Evolutionary conservation across 768 basidiomycete genomes (phyloP).

Genomic region (Erythrobasidium yunnanense): DNA sequence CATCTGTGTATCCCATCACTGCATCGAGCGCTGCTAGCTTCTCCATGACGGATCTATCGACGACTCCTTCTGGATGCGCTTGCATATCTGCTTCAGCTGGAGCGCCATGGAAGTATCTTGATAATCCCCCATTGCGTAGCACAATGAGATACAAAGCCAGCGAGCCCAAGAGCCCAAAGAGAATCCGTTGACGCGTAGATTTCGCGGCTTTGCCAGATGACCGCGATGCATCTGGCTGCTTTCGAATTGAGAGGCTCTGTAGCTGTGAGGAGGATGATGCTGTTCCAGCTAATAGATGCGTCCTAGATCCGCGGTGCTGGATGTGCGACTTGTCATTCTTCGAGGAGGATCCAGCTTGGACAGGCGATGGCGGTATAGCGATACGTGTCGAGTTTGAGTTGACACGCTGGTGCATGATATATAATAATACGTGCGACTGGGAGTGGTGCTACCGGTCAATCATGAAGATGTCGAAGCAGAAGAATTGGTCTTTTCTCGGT

Average conservation of each 20-base stretch:
- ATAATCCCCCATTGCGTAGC: too few species aligned
- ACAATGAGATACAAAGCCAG: too few species aligned
- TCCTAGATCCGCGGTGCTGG: neutral
- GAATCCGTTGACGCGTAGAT: too few species aligned
- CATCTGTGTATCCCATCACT: slow-evolving; percentile 4
- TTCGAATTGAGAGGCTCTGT: too few species aligned
- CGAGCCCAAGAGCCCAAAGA: too few species aligned
- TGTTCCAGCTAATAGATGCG: too few species aligned
- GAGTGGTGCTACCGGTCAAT: neutral
- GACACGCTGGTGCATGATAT: neutral
- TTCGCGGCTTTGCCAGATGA: too few species aligned
- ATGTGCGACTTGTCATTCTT: neutral
- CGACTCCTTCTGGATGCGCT: neutral
- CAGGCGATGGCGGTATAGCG: neutral
- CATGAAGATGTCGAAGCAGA: too few species aligned
- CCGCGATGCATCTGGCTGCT: too few species aligned
- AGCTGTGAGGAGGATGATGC: too few species aligned
- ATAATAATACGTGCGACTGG: neutral
- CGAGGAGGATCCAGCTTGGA: neutral
- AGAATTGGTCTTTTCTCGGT: too few species aligned
- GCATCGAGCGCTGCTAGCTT: slow-evolving; percentile 34
- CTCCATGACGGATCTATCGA: neutral
- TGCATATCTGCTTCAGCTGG: neutral
- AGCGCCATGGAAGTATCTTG: too few species aligned
- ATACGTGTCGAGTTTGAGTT: neutral